Conservation (phyloP, 2,329 filamentous ascomycete species). For the Parascedosporium putredinis region DNA sequence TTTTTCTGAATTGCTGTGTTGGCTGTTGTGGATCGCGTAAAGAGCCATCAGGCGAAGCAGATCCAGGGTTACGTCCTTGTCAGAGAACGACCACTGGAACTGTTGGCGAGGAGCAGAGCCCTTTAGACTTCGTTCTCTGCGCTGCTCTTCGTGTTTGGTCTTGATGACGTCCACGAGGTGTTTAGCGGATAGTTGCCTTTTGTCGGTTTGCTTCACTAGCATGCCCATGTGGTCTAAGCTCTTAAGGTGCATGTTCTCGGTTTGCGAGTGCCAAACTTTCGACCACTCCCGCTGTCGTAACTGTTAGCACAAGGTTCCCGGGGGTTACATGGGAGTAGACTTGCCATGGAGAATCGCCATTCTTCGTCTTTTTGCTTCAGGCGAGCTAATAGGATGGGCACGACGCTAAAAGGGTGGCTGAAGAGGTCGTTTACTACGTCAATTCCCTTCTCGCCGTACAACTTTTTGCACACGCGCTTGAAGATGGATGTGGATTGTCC, state of each 20-base stretch:
- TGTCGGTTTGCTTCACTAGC: constrained; percentile 77
- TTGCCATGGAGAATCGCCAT: constrained; percentile 79
- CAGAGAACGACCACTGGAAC: constrained; percentile 63
- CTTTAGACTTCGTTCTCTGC: constrained; percentile 56
- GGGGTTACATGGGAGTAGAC: constrained; percentile 5
- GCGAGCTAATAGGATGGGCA: constrained; percentile 78
- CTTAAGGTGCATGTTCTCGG: constrained; percentile 87
- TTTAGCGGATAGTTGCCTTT: constrained; percentile 83
- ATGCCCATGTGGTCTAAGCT: constrained; percentile 96
- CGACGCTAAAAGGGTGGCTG: constrained; percentile 69
- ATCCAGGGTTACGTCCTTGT: constrained; percentile 57
- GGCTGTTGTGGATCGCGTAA: constrained; percentile 56
- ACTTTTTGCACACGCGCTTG: constrained; percentile 93
- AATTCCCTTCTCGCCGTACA: constrained; percentile 81
- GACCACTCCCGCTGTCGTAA: constrained; percentile 79
- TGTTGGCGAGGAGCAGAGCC: constrained; percentile 58
- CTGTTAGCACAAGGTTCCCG: constrained; percentile 1
- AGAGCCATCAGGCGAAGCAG: constrained; percentile 52
- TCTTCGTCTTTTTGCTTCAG: constrained; percentile 96
- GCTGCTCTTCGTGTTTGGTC: constrained; percentile 84
- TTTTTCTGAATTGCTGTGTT: constrained; percentile 63
- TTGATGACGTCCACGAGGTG: constrained; percentile 84
- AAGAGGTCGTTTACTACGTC: constrained; percentile 85
- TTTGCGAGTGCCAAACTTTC: constrained; percentile 96
- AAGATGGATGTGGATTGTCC: constrained; percentile 95